Evolutionary conservation across 495 filamentous ascomycete genomes (phyloP), one percentile per base, ranked within the genome.

Genomic region (Penicillium subrubescens): DNA sequence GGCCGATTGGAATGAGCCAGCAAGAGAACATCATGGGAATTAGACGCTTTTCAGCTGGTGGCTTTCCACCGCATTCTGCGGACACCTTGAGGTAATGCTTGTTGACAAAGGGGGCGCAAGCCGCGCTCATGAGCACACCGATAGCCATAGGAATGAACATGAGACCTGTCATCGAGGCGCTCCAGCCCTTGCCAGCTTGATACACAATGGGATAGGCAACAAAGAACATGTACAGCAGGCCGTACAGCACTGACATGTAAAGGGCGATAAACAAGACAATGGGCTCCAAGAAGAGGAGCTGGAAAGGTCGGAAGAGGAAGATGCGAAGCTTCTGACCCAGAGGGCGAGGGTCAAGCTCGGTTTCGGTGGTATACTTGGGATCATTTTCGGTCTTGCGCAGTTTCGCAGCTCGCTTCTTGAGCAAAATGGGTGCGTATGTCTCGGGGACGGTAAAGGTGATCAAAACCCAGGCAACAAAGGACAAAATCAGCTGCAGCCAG

Each of bases 21-120:
- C 91, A 94, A 31, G 86, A 87, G 21, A 82, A 71, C 92, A 96
- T 94, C 91, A 94, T 94, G 14, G 91, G 91, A 58, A 93, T 89
- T 10, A 96, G 80, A 48, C 92, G 86, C 11, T 83, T 76, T 71
- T 96, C 92, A 14, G 91, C 87, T 2, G 90, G 90, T 2, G 91
- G 91, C 48, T 85, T 84, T 64, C 89, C 90, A 67, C 84, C 80
- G 73, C 88, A 79, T 67, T 87, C 83, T 1, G 69, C 57, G 31
- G 81, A 81, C 21, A 90, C 69, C 57, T 79, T 86, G 61, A 93
- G 77, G 75, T 94, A 95, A 77, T 92, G 86, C 39, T 84, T 88
- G 82, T 93, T 95, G 63, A 93, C 87, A 0, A 89, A 64, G 0
- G 91, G 90, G 1, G 90, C 80, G 75, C 87, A 92, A 17, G 75